A percentile compares a stretch with the other conserved stretches of the same genome.
Conservation (phyloP, 1,284 basidiomycete genomes). For the Puccinia horiana region DNA sequence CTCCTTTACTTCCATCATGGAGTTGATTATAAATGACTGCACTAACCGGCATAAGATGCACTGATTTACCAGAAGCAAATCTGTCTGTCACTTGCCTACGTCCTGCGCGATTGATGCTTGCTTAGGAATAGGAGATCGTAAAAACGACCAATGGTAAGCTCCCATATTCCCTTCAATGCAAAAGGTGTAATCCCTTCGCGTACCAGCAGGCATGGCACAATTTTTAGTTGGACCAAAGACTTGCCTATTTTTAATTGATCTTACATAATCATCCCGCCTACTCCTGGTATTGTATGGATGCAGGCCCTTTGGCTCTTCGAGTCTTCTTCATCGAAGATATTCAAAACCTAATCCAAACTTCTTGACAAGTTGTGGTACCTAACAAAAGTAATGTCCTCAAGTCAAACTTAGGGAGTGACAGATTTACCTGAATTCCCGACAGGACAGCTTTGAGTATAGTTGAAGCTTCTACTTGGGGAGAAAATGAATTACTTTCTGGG, state of each 20-base stretch:
- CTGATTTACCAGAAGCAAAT: not conserved
- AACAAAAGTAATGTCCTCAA: too few relatives aligned
- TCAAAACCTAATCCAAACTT: too few relatives aligned
- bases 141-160: not conserved
- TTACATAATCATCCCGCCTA: too few relatives aligned
- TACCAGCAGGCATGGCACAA: not conserved
- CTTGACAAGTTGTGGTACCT: too few relatives aligned
- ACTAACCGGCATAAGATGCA: not conserved
- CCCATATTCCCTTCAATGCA: not conserved
- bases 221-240: not conserved
- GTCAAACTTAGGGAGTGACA: too few relatives aligned
- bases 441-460: too few relatives aligned
- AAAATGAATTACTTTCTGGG: too few relatives aligned
- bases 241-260: not conserved
- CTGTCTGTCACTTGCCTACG: not conserved
- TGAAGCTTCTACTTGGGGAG: too few relatives aligned
- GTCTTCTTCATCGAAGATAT: too few relatives aligned
- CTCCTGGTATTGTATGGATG: too few relatives aligned
- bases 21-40: not conserved
- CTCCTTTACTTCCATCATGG: slow-evolving; percentile 8
- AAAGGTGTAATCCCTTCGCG: not conserved
- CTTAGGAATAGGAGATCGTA: not conserved
- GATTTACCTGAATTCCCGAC: too few relatives aligned
- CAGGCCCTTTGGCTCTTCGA: too few relatives aligned
- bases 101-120: not conserved